These are phyloP conservation scores for Testicularia cyperi DNA, from an alignment of 1,284 basidiomycete genomes.

Conservation along the genomic window DNA sequence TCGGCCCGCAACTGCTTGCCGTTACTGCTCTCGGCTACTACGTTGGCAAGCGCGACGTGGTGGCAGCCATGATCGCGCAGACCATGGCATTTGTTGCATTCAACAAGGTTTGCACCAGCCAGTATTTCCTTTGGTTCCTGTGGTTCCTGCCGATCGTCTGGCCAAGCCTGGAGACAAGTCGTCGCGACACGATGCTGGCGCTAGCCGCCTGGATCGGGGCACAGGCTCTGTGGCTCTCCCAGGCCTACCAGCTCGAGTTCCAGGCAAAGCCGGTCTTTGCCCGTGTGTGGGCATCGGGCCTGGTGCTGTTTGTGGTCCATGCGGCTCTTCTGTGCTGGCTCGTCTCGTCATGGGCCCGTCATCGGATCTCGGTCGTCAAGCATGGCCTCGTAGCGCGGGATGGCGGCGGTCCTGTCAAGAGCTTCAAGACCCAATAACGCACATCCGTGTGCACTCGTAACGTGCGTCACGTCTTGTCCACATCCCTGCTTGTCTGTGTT, in stretches of 20 bases:
- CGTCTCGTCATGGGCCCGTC: slow-evolving; percentile 41
- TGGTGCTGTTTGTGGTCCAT: slow-evolving; percentile 43
- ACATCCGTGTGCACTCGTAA: too few species aligned
- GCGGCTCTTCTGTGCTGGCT: slow-evolving; percentile 30
- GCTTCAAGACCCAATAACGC: slow-evolving; percentile 22
- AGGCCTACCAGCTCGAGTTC: slow-evolving; percentile 57
- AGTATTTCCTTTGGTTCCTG: slow-evolving; percentile 99
- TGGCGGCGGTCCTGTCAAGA: slow-evolving; percentile 6
- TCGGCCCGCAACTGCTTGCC: slow-evolving; percentile 72
- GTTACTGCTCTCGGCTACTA: slow-evolving; percentile 71
- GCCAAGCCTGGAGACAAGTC: slow-evolving; percentile 64
- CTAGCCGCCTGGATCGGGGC: slow-evolving; percentile 73
- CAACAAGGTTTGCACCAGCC: slow-evolving; percentile 96
- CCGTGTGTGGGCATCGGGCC: slow-evolving; percentile 43
- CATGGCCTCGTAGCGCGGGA: slow-evolving; percentile 8
- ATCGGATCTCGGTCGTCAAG: slow-evolving; percentile 19
- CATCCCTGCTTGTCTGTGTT: neutral
- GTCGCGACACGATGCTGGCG: slow-evolving; percentile 9
- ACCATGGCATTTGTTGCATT: slow-evolving; percentile 87
- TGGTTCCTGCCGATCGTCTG: slow-evolving; percentile 83
- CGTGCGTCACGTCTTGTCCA: too few species aligned
- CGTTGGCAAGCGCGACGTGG: slow-evolving; percentile 67
- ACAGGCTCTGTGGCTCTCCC: slow-evolving; percentile 52
- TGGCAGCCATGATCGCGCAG: slow-evolving; percentile 86
- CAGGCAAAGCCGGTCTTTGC: slow-evolving; percentile 47